Evolutionary conservation across 192 early-diverging fungal species (phyloP).

Genomic region (Umbelopsis isabellina): DNA sequence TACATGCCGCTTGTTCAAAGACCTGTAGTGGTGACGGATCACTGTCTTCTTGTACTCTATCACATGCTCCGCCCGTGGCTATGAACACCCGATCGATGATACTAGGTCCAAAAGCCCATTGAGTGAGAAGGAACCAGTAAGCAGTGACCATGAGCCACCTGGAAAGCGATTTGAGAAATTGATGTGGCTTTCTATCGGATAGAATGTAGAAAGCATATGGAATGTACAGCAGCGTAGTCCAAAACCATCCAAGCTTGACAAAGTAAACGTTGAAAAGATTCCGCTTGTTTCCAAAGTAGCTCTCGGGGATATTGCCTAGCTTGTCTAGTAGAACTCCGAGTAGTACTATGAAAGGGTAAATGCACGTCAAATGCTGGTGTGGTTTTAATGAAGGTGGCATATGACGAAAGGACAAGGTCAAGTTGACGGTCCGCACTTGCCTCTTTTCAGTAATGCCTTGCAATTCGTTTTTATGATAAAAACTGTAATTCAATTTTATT

Average conservation of each 20-base stretch:
- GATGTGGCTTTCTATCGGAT: conserved; percentile 34
- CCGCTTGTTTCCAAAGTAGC: conserved; percentile 67
- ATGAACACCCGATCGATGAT: conserved; percentile 80
- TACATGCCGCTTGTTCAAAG: conserved; percentile 35
- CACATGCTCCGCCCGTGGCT: conserved; percentile 70
- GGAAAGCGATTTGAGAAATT: conserved; percentile 28
- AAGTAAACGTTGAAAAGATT: conserved; percentile 79
- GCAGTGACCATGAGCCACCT: conserved; percentile 67
- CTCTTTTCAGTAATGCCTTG: background rate
- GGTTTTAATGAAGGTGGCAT: conserved; percentile 27
- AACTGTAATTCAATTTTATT: background rate
- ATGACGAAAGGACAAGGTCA: background rate
- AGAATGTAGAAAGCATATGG: conserved; percentile 48
- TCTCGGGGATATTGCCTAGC: conserved; percentile 22
- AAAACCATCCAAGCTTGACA: conserved; percentile 88
- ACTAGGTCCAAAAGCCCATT: conserved; percentile 85
- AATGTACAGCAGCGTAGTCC: conserved; percentile 73
- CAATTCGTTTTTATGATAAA: background rate
- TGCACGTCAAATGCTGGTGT: conserved; percentile 21
- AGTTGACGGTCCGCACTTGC: background rate
- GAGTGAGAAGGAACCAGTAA: conserved; percentile 86
- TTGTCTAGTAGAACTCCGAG: conserved; percentile 12
- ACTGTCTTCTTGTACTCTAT: conserved; percentile 25
- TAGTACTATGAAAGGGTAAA: conserved; percentile 29
- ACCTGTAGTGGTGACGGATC: conserved; percentile 28